A percentile compares a stretch with the other conserved stretches of the same genome.
phyloP scores from a whole-genome alignment of 176 grass and related monocot genomes.

The Triticum timopheevii region DNA sequence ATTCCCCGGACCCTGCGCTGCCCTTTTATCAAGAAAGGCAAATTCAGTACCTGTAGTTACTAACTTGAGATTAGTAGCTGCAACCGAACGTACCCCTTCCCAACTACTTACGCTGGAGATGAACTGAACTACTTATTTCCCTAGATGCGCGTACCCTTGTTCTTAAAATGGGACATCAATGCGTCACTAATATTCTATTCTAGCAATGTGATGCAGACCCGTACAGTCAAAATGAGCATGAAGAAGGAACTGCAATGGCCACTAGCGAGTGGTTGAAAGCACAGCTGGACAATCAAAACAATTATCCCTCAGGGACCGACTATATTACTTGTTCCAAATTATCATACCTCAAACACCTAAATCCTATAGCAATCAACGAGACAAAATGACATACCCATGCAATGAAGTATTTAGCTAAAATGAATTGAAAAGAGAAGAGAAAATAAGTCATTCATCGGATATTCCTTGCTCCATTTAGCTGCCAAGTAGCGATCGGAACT shows the following conservation, averaged over 20 bases:
- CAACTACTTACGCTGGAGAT: neutral
- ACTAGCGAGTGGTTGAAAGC: neutral
- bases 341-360: no score
- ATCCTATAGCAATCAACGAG: no score
- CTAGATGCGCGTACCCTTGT: neutral
- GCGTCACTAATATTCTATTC: constrained; percentile 16
- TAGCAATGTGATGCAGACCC: neutral
- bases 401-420: no score
- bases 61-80: constrained; percentile 7
- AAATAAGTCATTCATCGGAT: no score
- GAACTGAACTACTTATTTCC: neutral
- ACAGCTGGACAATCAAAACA: constrained; percentile 1
- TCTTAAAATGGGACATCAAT: constrained; percentile 16
- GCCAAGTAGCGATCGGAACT: neutral
- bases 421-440: no score
- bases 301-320: neutral
- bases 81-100: neutral
- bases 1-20: no score
- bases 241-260: neutral
- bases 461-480: no score
- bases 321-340: neutral
- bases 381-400: no score
- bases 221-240: neutral
- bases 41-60: constrained; percentile 24
- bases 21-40: constrained; percentile 1